These are phyloP conservation scores for Gonapodya sp. DNA, from an alignment of 192 early-diverging fungal species.

Conservation along the genomic window DNA sequence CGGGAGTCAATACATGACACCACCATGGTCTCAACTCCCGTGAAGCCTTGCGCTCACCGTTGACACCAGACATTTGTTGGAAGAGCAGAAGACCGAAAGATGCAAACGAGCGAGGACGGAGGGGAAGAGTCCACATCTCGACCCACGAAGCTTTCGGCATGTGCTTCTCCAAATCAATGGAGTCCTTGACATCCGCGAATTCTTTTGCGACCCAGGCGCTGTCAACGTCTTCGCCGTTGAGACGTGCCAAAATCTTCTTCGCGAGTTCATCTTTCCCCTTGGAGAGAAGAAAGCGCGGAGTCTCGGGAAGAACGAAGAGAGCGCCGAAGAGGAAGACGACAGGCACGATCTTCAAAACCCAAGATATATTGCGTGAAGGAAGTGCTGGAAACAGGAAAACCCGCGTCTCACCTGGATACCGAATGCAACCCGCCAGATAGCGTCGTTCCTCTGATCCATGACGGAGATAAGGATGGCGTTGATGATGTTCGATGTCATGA, in stretches of 20 bases:
- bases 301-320: constrained; percentile 57
- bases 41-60: no score
- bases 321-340: constrained; percentile 60
- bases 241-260: neutral
- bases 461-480: constrained; percentile 29
- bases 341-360: constrained; percentile 36
- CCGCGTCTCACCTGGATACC: constrained; percentile 48
- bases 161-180: neutral
- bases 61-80: neutral
- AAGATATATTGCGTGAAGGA: neutral
- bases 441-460: constrained; percentile 22
- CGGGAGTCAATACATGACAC: neutral
- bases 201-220: neutral
- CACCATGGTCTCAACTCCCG: neutral
- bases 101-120: neutral
- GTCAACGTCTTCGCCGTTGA: neutral
- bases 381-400: neutral
- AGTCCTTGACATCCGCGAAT: neutral
- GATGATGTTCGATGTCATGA: constrained; percentile 33
- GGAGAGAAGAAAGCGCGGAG: neutral
- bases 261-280: neutral
- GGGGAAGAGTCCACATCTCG: neutral
- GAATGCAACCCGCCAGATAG: constrained; percentile 73
- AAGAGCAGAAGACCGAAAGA: neutral
- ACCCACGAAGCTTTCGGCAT: neutral